Evolutionary conservation across 2,329 filamentous ascomycete genomes (phyloP).

Genomic region (Neurospora sp.): DNA sequence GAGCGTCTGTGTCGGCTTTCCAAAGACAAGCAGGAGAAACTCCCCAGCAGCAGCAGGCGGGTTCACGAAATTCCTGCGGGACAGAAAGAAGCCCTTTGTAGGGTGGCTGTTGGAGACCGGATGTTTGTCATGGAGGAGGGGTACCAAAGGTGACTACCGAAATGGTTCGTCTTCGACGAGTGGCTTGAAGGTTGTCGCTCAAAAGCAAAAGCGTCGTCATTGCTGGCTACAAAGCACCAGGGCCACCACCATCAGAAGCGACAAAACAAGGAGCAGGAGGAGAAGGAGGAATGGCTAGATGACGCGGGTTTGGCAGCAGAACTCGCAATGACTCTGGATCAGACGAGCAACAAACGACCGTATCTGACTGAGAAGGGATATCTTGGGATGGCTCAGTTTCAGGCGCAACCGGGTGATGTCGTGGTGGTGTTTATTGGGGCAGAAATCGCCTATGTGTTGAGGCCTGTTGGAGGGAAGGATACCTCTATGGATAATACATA

Average conservation of each 20-base stretch:
- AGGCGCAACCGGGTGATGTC: neutral
- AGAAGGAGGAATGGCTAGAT: neutral
- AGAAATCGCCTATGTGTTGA: neutral
- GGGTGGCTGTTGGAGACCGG: neutral
- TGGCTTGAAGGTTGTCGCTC: neutral
- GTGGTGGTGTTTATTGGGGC: neutral
- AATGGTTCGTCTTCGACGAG: neutral
- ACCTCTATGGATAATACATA: neutral
- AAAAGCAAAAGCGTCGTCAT: neutral
- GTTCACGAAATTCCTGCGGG: neutral
- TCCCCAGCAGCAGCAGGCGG: neutral
- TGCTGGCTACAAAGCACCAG: neutral
- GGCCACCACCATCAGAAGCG: neutral
- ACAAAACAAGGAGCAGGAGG: neutral
- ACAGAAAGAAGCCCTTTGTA: neutral
- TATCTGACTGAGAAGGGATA: neutral
- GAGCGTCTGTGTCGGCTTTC: neutral
- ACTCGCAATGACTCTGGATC: neutral
- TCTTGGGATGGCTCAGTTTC: neutral
- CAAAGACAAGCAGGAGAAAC: neutral
- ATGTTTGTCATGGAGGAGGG: neutral
- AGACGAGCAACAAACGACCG: neutral
- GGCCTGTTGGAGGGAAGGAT: neutral
- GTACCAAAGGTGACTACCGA: neutral
- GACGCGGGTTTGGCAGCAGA: neutral